A percentile compares a stretch with the other conserved stretches of the same genome.
Conservation (phyloP, 768 basidiomycete species). For the Trametes sanguinea region DNA sequence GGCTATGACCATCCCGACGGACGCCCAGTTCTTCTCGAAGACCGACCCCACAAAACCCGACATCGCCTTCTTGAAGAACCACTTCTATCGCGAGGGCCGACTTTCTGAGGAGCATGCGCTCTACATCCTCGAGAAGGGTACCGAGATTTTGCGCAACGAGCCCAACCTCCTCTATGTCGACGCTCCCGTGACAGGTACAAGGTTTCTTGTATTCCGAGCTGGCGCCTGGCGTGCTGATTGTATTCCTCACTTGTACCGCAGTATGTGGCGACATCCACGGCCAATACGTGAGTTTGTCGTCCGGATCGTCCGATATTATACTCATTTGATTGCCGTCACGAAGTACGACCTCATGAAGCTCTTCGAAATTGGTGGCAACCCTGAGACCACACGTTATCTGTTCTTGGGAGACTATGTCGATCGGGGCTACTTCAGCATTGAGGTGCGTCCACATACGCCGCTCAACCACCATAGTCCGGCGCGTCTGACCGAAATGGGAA, state of each 20-base stretch:
- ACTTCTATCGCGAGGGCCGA: slow-evolving; percentile 96
- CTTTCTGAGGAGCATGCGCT: slow-evolving; percentile 93
- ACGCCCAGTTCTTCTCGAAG: slow-evolving; percentile 89
- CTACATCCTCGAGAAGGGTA: slow-evolving; percentile 89
- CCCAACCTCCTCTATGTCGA: slow-evolving; percentile 92
- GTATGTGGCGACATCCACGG: slow-evolving; percentile 96
- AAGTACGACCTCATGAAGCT: slow-evolving; percentile 81
- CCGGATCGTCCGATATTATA: neutral
- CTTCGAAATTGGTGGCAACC: slow-evolving; percentile 76
- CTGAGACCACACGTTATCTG: slow-evolving; percentile 71
- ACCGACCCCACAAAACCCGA: slow-evolving; percentile 90
- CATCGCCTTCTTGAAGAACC: slow-evolving; percentile 96
- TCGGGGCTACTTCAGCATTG: slow-evolving; percentile 75
- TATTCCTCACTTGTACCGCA: slow-evolving; percentile 16
- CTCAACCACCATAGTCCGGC: neutral
- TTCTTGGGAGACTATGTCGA: slow-evolving; percentile 80
- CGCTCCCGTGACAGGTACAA: slow-evolving; percentile 93
- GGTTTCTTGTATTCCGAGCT: neutral
- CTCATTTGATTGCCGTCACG: slow-evolving; percentile 10
- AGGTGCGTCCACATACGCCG: slow-evolving; percentile 41
- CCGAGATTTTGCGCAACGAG: slow-evolving; percentile 80
- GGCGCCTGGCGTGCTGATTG: slow-evolving; percentile 9
- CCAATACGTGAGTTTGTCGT: slow-evolving; percentile 79
- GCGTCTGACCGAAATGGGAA: slow-evolving; percentile 35
- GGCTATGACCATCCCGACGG: slow-evolving; percentile 88